These are phyloP conservation scores for Gynochthodes officinalis DNA, from an alignment of 257 asterid species.

Conservation along the genomic window DNA sequence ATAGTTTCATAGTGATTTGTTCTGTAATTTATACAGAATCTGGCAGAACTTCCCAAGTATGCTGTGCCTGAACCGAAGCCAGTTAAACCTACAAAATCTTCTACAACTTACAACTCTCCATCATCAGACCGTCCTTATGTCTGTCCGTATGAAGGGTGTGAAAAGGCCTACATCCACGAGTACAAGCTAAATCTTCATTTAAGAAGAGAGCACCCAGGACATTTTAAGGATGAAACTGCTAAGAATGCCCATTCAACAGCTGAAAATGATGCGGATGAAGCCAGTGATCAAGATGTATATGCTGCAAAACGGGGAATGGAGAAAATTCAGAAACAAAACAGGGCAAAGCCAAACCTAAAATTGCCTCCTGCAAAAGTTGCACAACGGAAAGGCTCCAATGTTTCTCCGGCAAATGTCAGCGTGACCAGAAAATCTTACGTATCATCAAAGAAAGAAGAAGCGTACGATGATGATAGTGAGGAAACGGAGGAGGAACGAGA, in stretches of 20 bases:
- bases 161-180: constrained; percentile 96
- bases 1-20: neutral
- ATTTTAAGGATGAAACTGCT: constrained; percentile 73
- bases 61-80: constrained; percentile 66
- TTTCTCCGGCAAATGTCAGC: constrained; percentile 49
- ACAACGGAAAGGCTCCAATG: constrained; percentile 50
- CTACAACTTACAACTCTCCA: constrained; percentile 50
- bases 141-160: constrained; percentile 94
- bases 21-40: constrained; percentile 32
- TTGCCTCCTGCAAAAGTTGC: constrained; percentile 71
- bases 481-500: constrained; percentile 97
- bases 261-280: constrained; percentile 75
- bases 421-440: constrained; percentile 54
- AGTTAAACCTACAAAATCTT: constrained; percentile 55
- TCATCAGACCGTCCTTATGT: constrained; percentile 86
- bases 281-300: constrained; percentile 70
- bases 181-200: constrained; percentile 97
- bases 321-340: constrained; percentile 56
- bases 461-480: constrained; percentile 74
- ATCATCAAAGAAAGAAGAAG: constrained; percentile 62
- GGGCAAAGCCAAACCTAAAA: constrained; percentile 76
- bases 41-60: constrained; percentile 52
- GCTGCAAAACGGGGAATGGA: constrained; percentile 49
- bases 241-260: constrained; percentile 41
- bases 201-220: constrained; percentile 89